Base-by-base conservation (phyloP, 83 land plant species). In the Picea abies region DNA sequence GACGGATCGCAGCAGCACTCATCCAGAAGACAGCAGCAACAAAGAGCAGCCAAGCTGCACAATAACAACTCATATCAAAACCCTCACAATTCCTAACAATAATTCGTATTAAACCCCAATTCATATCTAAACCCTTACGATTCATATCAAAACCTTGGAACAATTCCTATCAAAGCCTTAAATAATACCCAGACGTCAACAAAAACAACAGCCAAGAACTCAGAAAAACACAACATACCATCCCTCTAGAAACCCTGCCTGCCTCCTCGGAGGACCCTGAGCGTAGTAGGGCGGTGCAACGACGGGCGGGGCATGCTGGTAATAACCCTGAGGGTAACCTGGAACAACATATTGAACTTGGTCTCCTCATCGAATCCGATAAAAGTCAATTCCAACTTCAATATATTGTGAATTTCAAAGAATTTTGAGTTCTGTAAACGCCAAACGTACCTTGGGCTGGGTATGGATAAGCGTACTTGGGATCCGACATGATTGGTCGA, bases 1-100 rank as follows among this genome's bases (percentile, higher is more conserved):
- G 90, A 86, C 4, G 90, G 90, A 41, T 88, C 90, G 65, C 90
- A 91, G 86, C 93, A 88, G 79, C 90, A 91, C 79, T 88, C 89
- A 65, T 91, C 93, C 60, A 91, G 26, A 4, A 91, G 83, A 64
- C 93, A 91, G 83, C 93, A 91, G 84, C 90, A 91, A 66, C 93
- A 91, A n/a, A 91, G 71, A 68, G 90, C 90, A 39, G 90, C 93
- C 16, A 91, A 81, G 78, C 93, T 90, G 90, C 56, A 52, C 56
- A 52, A 10, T 10, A 52, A 52, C 12, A 52, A 52, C 56, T 52
- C 14, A 52, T 52, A 52, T 52, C 56, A 52, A 52, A 52, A 2
- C 56, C 56, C 56, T 10, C 10, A 11, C 56, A 49, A 49, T 49
- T 0, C 52, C 52, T 49, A 10, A 49, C 52, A 52, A 52, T 52